Conservation (phyloP, 345 rosid species). For the Erodium maritimum region DNA sequence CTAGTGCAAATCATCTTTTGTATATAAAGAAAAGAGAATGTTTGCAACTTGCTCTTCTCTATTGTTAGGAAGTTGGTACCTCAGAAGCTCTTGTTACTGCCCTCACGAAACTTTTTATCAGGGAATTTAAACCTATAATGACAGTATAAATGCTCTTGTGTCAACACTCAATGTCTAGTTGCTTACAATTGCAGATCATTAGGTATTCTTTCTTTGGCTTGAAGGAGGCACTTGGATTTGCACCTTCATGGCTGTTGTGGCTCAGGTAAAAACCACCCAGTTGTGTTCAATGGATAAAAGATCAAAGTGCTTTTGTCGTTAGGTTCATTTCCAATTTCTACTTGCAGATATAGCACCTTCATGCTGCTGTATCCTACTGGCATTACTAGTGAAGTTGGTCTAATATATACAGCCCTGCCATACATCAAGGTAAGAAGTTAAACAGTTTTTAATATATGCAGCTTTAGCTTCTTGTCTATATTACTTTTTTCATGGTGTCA, state of each 20-base stretch:
- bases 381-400: slow-evolving; percentile 90
- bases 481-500: too few relatives aligned
- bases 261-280: slow-evolving; percentile 43
- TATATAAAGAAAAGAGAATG: too few relatives aligned
- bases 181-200: slow-evolving; percentile 45
- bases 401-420: slow-evolving; percentile 63
- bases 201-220: slow-evolving; percentile 88
- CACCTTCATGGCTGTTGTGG: slow-evolving; percentile 95
- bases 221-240: slow-evolving; percentile 73
- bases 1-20: too few relatives aligned
- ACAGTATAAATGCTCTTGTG: too few relatives aligned
- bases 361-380: slow-evolving; percentile 68
- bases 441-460: too few relatives aligned
- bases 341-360: slow-evolving; percentile 79
- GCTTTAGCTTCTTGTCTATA: too few relatives aligned
- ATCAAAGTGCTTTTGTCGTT: slow-evolving; percentile 2
- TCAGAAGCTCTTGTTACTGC: too few relatives aligned
- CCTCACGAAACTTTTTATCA: too few relatives aligned
- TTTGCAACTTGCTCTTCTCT: too few relatives aligned
- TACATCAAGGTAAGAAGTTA: slow-evolving; percentile 53
- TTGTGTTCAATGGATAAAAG: not conserved
- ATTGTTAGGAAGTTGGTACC: too few relatives aligned
- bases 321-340: slow-evolving; percentile 1
- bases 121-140: too few relatives aligned
- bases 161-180: not conserved